Percentiles rank a stretch among this genome's conserved stretches.
Conservation (phyloP, 2,329 filamentous ascomycete genomes). For the Nothomitra cinnamomea region DNA sequence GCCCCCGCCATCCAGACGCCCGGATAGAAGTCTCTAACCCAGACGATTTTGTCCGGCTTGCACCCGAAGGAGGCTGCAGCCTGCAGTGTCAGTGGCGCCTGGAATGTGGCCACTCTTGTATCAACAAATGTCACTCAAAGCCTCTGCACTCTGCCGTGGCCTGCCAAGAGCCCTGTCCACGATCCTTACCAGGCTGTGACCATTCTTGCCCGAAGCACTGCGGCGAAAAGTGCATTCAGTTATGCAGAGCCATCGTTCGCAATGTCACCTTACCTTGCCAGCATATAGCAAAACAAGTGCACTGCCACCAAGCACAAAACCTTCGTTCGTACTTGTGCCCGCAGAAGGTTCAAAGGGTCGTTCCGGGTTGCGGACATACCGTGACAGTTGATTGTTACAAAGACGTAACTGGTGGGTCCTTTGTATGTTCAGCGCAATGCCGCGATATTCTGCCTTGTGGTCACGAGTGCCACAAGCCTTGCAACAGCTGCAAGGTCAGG, state of each 20-base stretch:
- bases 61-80: slow-evolving; percentile 45
- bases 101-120: slow-evolving; percentile 28
- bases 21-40: slow-evolving; percentile 33
- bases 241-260: slow-evolving; percentile 19
- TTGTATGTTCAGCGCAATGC: slow-evolving; percentile 34
- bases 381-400: slow-evolving; percentile 32
- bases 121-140: slow-evolving; percentile 27
- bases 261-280: slow-evolving; percentile 16
- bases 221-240: slow-evolving; percentile 23
- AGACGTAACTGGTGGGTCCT: slow-evolving; percentile 26
- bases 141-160: slow-evolving; percentile 24
- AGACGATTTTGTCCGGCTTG: slow-evolving; percentile 37
- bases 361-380: slow-evolving; percentile 39
- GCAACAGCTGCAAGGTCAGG: slow-evolving; percentile 30
- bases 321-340: slow-evolving; percentile 31
- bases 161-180: slow-evolving; percentile 25
- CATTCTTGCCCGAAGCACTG: slow-evolving; percentile 26
- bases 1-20: slow-evolving; percentile 40
- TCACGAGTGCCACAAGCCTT: slow-evolving; percentile 35
- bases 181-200: slow-evolving; percentile 21
- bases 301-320: slow-evolving; percentile 27
- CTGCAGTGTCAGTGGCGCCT: slow-evolving; percentile 29
- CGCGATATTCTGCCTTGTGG: slow-evolving; percentile 34
- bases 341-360: slow-evolving; percentile 26
- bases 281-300: slow-evolving; percentile 8